Base-by-base conservation (phyloP, 2,329 filamentous ascomycete species). In the Eurotiales sp. region DNA sequence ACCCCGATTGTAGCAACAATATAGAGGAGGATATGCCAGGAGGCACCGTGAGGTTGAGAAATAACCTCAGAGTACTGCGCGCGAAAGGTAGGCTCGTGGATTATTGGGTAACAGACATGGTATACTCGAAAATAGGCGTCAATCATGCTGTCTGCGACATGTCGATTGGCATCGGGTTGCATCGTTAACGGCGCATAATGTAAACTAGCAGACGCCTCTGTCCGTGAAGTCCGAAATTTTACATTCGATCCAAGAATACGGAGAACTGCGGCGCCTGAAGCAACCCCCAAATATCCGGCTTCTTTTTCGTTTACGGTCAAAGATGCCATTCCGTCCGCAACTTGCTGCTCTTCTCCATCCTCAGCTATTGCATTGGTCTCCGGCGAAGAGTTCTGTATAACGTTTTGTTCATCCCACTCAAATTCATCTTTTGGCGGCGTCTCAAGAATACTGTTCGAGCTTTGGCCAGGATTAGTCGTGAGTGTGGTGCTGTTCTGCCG, bases 51-150 rank as follows among this genome's bases (percentile, higher is more conserved):
- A 10, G 70, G 72, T 2, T 71, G 65, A 17, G 69, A 59, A 17
- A 72, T 67, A 11, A 71, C 64, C 37, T 73, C 69, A 22, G 69
- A 64, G 52, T 73, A 75, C 50, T 76, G 73, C 10, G 73, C 72
- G 45, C 72, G 63, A 50, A 77, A 77, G 0, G 69, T 73, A 4
- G 68, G 64, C 55, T 77, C 74, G 49, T 77, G 72, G 6, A 77
- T 61, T 23, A 77, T 69, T 1, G 74, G 75, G 56, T 76, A 77
- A 34, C 69, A 69, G 5, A 65, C 60, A 55, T 77, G 72, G 53
- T 76, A 77, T 17, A 72, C 64, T 15, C 65, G 57, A 49, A 77
- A 77, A 55, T 74, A 77, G 0, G 71, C 68, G 51, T 76, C 70
- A 48, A 72, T 69, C n/a, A 44, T 17, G 23, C n/a, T 15, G 23